These are phyloP conservation scores for Phtheirospermum japonicum DNA, from an alignment of 257 asterid genomes.

Conservation along the genomic window DNA sequence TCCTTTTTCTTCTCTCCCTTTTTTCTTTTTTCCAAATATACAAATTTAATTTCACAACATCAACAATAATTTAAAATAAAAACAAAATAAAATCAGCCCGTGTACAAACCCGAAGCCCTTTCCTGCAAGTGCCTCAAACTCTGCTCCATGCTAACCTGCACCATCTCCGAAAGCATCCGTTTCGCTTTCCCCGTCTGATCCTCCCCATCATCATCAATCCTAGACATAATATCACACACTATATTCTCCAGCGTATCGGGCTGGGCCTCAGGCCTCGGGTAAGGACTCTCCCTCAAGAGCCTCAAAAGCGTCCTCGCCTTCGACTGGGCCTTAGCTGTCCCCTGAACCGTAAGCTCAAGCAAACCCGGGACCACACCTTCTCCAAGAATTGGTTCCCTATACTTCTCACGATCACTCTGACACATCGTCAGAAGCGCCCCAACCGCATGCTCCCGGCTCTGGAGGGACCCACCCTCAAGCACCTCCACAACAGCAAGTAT, in stretches of 20 bases:
- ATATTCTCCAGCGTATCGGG: slow-evolving; percentile 80
- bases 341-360: slow-evolving; percentile 94
- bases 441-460: slow-evolving; percentile 85
- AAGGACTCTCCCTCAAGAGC: slow-evolving; percentile 65
- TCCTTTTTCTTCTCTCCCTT: neutral
- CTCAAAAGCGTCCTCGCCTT: slow-evolving; percentile 74
- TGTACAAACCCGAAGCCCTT: slow-evolving; percentile 59
- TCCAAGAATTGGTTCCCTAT: slow-evolving; percentile 75
- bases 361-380: slow-evolving; percentile 98
- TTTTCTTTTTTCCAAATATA: neutral
- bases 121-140: slow-evolving; percentile 77
- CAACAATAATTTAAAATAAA: too few relatives aligned
- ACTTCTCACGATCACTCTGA: slow-evolving; percentile 65
- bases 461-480: slow-evolving; percentile 72
- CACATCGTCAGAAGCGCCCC: slow-evolving; percentile 85
- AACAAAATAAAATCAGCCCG: slow-evolving; percentile 33
- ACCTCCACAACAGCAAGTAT: slow-evolving; percentile 87
- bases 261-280: slow-evolving; percentile 51
- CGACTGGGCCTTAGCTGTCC: slow-evolving; percentile 61
- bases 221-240: slow-evolving; percentile 68
- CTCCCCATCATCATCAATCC: slow-evolving; percentile 73
- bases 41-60: neutral
- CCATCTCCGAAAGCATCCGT: slow-evolving; percentile 94
- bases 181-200: slow-evolving; percentile 80
- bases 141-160: slow-evolving; percentile 97